Evolutionary conservation across 2,329 filamentous ascomycete species (phyloP).

Genomic region (Sporothrix brunneoviolacea): DNA sequence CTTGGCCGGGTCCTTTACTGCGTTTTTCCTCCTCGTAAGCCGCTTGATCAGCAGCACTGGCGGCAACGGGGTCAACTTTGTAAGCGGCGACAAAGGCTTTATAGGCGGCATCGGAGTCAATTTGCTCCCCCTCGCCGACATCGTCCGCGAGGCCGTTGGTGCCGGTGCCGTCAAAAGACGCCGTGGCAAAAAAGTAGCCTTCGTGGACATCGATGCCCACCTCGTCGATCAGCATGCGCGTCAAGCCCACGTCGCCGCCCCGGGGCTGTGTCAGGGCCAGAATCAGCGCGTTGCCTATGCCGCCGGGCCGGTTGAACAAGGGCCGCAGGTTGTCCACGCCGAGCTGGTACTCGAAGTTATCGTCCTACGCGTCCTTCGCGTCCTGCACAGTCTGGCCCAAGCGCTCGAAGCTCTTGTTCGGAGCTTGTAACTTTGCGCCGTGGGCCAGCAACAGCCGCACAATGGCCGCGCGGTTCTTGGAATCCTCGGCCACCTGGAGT

Average conservation of each 20-base stretch:
- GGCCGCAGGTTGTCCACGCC: too few species aligned
- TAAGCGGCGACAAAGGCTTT: too few species aligned
- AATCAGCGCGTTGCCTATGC: conserved; percentile 5
- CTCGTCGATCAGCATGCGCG: neutral
- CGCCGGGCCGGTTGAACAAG: neutral
- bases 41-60: too few species aligned
- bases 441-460: too few species aligned
- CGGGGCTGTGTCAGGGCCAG: neutral
- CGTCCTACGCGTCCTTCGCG: too few species aligned
- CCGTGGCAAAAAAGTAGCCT: neutral
- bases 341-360: too few species aligned
- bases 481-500: neutral
- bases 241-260: neutral
- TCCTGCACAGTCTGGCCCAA: too few species aligned
- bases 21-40: too few species aligned
- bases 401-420: too few species aligned
- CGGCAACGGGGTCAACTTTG: too few species aligned
- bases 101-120: too few species aligned
- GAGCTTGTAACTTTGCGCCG: neutral
- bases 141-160: neutral
- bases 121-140: neutral
- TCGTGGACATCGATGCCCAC: conserved; percentile 2
- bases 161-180: neutral
- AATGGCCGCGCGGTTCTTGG: neutral
- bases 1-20: neutral